Base-by-base conservation (phyloP, 2,329 filamentous ascomycete genomes). In the Mariannaea elegans region DNA sequence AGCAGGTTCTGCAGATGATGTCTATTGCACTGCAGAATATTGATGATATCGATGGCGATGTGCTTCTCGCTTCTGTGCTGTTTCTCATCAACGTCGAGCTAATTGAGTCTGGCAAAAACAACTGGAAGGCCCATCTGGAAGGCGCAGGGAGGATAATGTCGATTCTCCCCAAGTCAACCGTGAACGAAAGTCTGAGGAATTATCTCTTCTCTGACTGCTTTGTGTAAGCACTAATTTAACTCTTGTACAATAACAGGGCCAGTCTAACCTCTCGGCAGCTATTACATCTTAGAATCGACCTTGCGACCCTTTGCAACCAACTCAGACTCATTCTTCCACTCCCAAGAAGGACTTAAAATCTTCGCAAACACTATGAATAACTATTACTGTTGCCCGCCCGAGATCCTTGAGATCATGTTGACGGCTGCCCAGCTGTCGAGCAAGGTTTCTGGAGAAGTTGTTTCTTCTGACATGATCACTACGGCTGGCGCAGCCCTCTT, bases 61-160 rank as follows among this genome's bases (percentile, higher is more conserved):
- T 80, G 9, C 71, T 82, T 3, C 73, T 83, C 3, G 78, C 81
- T 1, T 78, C 81, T 0, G 78, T 81, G 3, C 72, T 82, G 16
- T 82, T 83, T 67, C 79, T 83, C 64, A 75, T 84, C 71, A 81
- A 83, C 61, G 73, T 83, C 48, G 79, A 84, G 70, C 72, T 83
- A 46, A 80, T 83, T 49, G 81, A 83, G 69, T 80, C 79, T 13
- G 80, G 80, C 2, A 80, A 77, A 64, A 76, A 80, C 34, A 78
- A 77, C 12, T 83, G 81, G 81, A 78, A 76, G 45, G 75, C 77
- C 13, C 81, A 83, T 57, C 73, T 83, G 19, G 76, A 82, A 49
- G 81, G 79, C 2, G 81, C 80, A 2, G 76, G 75, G 3, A 73
- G 72, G 21, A 78, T 83, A 41, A 80, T 82, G 72, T 67, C 78